Conservation (phyloP, 106 monocot species). For the Platanthera zijinensis region DNA sequence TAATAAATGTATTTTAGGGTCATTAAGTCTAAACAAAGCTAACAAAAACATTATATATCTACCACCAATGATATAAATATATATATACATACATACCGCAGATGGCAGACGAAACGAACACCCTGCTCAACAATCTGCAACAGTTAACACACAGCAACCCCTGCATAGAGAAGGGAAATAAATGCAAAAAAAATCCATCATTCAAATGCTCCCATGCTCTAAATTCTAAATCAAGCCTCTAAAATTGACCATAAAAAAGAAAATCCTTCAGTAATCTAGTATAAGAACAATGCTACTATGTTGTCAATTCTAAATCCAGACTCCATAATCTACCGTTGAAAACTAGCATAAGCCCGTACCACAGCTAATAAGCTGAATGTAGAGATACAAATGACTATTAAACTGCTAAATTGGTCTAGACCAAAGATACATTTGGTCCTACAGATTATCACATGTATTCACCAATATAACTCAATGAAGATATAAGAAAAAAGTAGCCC, state of each 20-base stretch:
- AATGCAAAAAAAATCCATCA: background rate
- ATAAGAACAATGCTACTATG: background rate
- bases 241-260: background rate
- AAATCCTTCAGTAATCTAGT: background rate
- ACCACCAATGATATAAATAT: too few relatives aligned
- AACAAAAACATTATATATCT: too few relatives aligned
- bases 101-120: background rate
- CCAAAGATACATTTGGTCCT: too few relatives aligned
- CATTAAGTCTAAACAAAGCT: too few relatives aligned
- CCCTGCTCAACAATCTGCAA: background rate
- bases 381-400: background rate
- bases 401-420: too few relatives aligned
- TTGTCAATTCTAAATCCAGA: background rate
- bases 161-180: background rate
- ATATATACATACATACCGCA: background rate
- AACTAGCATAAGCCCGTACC: background rate
- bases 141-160: background rate
- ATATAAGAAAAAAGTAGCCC: too few relatives aligned
- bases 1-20: too few relatives aligned
- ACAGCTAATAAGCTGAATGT: background rate
- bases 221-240: background rate
- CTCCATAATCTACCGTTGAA: background rate
- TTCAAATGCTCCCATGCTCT: background rate
- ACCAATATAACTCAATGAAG: too few relatives aligned
- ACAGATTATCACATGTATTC: too few relatives aligned